Percentiles rank a stretch among this genome's conserved stretches.
phyloP scores from a whole-genome alignment of 176 grass and related monocot species.

The Oryza brachyantha region DNA sequence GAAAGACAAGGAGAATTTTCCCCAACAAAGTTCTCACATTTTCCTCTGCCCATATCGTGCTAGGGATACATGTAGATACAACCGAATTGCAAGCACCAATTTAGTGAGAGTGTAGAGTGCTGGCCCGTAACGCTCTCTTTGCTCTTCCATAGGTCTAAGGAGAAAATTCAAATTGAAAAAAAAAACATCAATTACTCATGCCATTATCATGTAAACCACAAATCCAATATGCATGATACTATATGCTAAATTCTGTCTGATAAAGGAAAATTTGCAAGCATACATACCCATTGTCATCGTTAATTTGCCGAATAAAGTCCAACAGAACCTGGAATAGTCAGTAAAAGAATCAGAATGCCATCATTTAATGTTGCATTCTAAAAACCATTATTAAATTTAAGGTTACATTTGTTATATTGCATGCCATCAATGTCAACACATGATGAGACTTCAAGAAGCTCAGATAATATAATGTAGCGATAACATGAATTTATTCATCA shows the following conservation, averaged over 20 bases:
- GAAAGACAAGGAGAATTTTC: too few species aligned
- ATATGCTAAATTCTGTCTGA: not conserved
- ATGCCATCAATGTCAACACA: not conserved
- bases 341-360: constrained; percentile 25
- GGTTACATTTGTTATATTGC: not conserved
- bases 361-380: constrained; percentile 4
- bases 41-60: constrained; percentile 49
- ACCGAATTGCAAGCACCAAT: constrained; percentile 62
- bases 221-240: not conserved
- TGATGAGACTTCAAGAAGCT: not conserved
- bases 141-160: constrained; percentile 93
- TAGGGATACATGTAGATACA: constrained; percentile 72
- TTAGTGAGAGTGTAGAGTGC: constrained; percentile 80
- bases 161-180: constrained; percentile 37
- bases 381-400: not conserved
- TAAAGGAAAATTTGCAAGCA: not conserved
- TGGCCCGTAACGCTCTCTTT: constrained; percentile 91
- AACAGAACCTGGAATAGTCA: constrained; percentile 71
- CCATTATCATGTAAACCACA: not conserved
- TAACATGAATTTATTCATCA: not conserved
- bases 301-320: constrained; percentile 94
- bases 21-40: constrained; percentile 51
- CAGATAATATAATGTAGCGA: not conserved
- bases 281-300: constrained; percentile 89
- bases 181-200: constrained; percentile 8